Percentiles rank a stretch among this genome's conserved stretches.
These are phyloP conservation scores for Saturnispora diversa DNA, from an alignment of 805 yeast species.

Conservation along the genomic window DNA sequence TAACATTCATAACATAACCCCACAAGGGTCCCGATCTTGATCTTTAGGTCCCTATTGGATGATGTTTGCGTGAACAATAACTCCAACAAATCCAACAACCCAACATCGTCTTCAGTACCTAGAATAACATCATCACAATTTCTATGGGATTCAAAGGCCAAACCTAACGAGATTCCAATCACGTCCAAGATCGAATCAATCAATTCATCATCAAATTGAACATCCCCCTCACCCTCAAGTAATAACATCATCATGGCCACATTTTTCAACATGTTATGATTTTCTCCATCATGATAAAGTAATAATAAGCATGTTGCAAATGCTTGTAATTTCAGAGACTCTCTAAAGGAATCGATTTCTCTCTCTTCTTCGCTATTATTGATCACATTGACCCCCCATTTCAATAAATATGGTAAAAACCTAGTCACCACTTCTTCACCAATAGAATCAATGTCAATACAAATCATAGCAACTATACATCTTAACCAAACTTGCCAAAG, in stretches of 20 bases:
- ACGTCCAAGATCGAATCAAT: constrained; percentile 39
- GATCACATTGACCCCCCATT: constrained; percentile 9
- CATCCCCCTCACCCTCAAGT: too few relatives aligned
- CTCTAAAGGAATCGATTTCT: not conserved
- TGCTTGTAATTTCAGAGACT: constrained; percentile 10
- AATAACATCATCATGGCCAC: constrained; percentile 37
- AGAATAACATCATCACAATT: constrained; percentile 22
- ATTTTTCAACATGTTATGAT: constrained; percentile 42
- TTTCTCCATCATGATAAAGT: constrained; percentile 41
- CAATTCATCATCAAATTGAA: constrained; percentile 30
- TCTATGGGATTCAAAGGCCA: constrained; percentile 34
- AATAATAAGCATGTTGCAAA: constrained; percentile 31
- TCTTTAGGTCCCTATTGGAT: constrained; percentile 2
- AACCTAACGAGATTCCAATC: constrained; percentile 36
- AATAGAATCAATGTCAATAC: constrained; percentile 46
- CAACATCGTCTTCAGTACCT: constrained; percentile 11
- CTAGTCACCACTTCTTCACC: constrained; percentile 29
- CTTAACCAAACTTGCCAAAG: constrained; percentile 32
- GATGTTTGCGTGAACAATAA: constrained; percentile 19
- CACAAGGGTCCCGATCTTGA: constrained; percentile 47
- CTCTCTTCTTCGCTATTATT: constrained; percentile 1
- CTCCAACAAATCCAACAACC: constrained; percentile 20
- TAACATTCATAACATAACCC: constrained; percentile 49
- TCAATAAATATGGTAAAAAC: constrained; percentile 25
- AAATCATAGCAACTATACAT: constrained; percentile 35